Evolutionary conservation across 169 alveolate species (phyloP).

Genomic region (Plasmodium relictum): DNA sequence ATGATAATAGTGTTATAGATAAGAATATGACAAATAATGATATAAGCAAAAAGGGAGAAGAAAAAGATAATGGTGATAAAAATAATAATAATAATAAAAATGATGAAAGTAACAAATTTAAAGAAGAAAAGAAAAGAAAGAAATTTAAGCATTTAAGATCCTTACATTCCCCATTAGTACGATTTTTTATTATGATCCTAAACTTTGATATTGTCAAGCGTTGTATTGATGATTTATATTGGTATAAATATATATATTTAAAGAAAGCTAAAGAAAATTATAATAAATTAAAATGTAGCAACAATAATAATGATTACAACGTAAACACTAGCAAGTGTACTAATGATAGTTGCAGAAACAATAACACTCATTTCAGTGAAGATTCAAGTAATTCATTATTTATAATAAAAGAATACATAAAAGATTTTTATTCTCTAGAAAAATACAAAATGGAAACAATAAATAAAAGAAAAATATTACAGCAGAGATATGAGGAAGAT

Average conservation of each 20-base stretch:
- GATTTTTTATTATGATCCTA: slow-evolving; percentile 67
- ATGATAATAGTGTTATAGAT: not conserved
- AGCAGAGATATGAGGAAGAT: slow-evolving; percentile 57
- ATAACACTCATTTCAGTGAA: not conserved
- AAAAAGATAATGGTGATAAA: not conserved
- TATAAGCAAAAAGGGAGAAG: not conserved
- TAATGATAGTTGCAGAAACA: not conserved
- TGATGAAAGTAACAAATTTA: not conserved
- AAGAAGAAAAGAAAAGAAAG: not conserved
- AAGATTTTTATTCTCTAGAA: slow-evolving; percentile 51
- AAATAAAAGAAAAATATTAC: slow-evolving; percentile 34
- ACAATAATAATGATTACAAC: not conserved
- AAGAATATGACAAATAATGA: not conserved
- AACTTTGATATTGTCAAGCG: slow-evolving; percentile 54
- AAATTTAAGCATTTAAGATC: slow-evolving; percentile 40
- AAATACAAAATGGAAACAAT: not conserved
- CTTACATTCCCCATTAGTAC: slow-evolving; percentile 62
- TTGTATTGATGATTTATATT: slow-evolving; percentile 51
- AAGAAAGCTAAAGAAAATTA: slow-evolving; percentile 1
- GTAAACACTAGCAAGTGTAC: not conserved
- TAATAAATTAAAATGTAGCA: not conserved
- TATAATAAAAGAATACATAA: slow-evolving; percentile 32
- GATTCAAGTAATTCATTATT: not conserved
- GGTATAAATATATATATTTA: slow-evolving; percentile 60
- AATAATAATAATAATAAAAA: not conserved